Evolutionary conservation across 345 rosid genomes (phyloP), one percentile per base, ranked within the genome.

Genomic region (Eucalyptus leucophloia): DNA sequence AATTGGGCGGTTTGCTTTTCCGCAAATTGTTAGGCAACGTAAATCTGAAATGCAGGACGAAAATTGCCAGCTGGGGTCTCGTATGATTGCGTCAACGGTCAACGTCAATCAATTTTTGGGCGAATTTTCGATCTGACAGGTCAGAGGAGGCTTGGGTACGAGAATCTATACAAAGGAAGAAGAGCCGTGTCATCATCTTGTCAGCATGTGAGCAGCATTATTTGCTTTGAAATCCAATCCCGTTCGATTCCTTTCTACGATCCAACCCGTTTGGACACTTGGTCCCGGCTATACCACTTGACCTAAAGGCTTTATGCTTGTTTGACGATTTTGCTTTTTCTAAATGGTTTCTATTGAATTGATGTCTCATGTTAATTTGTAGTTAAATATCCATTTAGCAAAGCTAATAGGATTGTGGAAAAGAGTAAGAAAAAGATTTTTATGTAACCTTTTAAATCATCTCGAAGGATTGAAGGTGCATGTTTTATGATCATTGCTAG

Each of bases 401-500:
- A 37, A 77, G 83, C 47, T 77, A 6, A 77, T 21, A 21, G 1
- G 85, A 77, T 21, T 0, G 23, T 72, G 44, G 21, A 40, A 34
- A 5, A n/a, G 13, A 62, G 65, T 12, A 2, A 5, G 4, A 10
- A 6, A 69, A 11, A 69, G 42, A 72, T 34, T 44, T 34, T 34
- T 18, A 34, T 72, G 19, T n/a, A n/a, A n/a, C n/a, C n/a, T n/a
- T n/a, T n/a, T n/a, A n/a, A n/a, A n/a, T 34, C 44, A 8, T 69
- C 44, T 69, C 0, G 44, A 2, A 34, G 4, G 44, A 72, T 37
- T 1, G 1, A 6, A 37, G 2, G 5, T 19, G 16, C 45, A 21
- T 37, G 26, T 10, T 77, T 37, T 19, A 34, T 0, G 2, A 37
- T 37, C 15, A 12, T 21, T 19, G 15, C 3, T 7, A 6, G 3